Percentiles rank a stretch among this genome's conserved stretches.
These are phyloP conservation scores for Cladophialophora psammophila DNA, from an alignment of 2,329 filamentous ascomycete genomes.

Conservation along the genomic window DNA sequence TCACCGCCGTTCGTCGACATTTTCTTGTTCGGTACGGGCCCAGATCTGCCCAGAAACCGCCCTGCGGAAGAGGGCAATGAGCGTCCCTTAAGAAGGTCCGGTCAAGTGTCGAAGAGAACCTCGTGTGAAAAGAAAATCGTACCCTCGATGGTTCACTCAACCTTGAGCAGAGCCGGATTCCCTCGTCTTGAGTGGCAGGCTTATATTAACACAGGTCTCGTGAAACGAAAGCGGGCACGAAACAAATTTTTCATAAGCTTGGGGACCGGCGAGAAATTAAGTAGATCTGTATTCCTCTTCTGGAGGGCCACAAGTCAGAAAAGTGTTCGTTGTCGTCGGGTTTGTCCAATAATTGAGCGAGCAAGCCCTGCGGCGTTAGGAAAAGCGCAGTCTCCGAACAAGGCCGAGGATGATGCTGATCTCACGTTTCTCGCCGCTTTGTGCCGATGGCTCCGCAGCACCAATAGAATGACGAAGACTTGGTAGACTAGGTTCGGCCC, in stretches of 20 bases:
- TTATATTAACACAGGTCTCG: no score
- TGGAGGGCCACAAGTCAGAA: background rate
- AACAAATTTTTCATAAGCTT: no score
- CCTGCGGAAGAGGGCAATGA: background rate
- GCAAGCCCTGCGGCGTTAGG: background rate
- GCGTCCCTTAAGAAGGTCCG: background rate
- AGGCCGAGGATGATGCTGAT: background rate
- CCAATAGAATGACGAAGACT: background rate
- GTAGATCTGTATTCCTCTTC: background rate
- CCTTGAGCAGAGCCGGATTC: no score
- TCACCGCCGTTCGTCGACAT: slow-evolving; percentile 6
- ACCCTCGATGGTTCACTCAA: no score
- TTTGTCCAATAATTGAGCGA: background rate
- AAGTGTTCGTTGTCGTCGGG: background rate
- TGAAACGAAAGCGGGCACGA: no score
- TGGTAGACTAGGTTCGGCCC: background rate
- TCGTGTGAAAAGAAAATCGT: no score
- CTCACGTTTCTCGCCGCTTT: background rate
- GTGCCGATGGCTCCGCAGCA: background rate
- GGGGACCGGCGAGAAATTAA: background rate
- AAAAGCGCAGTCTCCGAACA: background rate
- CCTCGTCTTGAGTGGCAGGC: no score
- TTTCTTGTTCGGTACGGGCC: background rate
- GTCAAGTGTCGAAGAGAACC: background rate
- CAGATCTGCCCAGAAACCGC: background rate